These are phyloP conservation scores for Calonectria multiphialidica DNA, from an alignment of 2,329 filamentous ascomycete genomes.

Conservation along the genomic window DNA sequence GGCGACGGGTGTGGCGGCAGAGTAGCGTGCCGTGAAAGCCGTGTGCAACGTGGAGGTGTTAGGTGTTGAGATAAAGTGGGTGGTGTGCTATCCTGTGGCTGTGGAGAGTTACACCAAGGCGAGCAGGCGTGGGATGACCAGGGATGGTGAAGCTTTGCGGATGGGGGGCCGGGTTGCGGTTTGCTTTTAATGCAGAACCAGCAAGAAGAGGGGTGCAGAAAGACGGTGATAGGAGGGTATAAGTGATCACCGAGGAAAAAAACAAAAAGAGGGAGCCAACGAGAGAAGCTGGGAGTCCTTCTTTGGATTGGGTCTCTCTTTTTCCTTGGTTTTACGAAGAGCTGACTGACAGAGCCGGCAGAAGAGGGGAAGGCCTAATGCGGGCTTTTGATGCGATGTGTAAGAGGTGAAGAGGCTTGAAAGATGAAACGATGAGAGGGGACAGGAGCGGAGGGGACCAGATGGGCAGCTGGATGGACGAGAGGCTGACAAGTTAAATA, in stretches of 20 bases:
- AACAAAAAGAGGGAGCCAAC: constrained; percentile 4
- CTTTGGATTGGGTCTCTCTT: neutral
- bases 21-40: constrained; percentile 23
- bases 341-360: neutral
- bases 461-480: neutral
- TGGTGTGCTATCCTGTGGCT: constrained; percentile 10
- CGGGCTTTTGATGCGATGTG: neutral
- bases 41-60: constrained; percentile 5
- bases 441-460: constrained; percentile 1
- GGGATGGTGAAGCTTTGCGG: constrained; percentile 1
- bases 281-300: neutral
- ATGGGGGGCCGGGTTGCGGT: neutral
- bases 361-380: neutral
- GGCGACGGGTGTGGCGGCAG: constrained; percentile 25
- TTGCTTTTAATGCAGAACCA: constrained; percentile 5
- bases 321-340: neutral
- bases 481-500: constrained; percentile 27
- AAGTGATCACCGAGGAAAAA: neutral
- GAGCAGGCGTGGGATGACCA: neutral
- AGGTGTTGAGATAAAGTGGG: constrained; percentile 7
- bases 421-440: neutral
- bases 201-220: neutral
- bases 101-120: neutral
- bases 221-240: neutral
- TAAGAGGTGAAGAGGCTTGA: neutral